Evolutionary conservation across 805 yeast genomes (phyloP).

Genomic region (Scheffersomyces coipomensis): DNA sequence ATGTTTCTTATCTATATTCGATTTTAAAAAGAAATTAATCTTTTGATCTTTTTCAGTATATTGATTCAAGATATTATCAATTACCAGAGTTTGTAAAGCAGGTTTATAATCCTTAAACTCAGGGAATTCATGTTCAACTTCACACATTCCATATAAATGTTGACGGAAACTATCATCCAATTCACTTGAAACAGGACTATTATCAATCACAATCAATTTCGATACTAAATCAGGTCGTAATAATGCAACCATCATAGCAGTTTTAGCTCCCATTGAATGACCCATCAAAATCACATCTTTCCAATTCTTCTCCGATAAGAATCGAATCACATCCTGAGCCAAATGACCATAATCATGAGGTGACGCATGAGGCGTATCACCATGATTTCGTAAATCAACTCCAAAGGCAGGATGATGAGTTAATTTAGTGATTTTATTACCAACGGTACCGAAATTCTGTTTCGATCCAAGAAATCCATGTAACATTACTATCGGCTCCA

Average conservation of each 20-base stretch:
- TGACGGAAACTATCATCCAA: conserved; percentile 32
- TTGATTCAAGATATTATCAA: conserved; percentile 18
- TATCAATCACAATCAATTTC: conserved; percentile 48
- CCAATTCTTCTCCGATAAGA: conserved; percentile 23
- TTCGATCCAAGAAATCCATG: conserved; percentile 58
- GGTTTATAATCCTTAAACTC: conserved; percentile 12
- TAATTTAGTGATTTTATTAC: conserved; percentile 27
- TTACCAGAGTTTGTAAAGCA: conserved; percentile 5
- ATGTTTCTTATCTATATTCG: conserved; percentile 32
- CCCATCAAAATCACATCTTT: conserved; percentile 34
- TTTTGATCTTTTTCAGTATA: conserved; percentile 22
- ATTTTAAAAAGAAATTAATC: conserved; percentile 36
- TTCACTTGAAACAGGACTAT: conserved; percentile 40
- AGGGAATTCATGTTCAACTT: conserved; percentile 31
- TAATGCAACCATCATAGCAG: conserved; percentile 47
- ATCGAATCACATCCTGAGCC: conserved; percentile 41
- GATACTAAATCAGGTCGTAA: conserved; percentile 36
- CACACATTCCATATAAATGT: conserved; percentile 39
- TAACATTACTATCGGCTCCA: conserved; percentile 41
- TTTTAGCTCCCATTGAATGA: conserved; percentile 64
- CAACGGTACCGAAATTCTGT: conserved; percentile 41
- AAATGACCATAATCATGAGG: conserved; percentile 46
- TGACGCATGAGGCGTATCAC: conserved; percentile 41
- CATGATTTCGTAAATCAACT: conserved; percentile 58
- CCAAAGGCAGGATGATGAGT: conserved; percentile 36